phyloP scores from a whole-genome alignment of 2,329 filamentous ascomycete species.

The Graphium sp. region DNA sequence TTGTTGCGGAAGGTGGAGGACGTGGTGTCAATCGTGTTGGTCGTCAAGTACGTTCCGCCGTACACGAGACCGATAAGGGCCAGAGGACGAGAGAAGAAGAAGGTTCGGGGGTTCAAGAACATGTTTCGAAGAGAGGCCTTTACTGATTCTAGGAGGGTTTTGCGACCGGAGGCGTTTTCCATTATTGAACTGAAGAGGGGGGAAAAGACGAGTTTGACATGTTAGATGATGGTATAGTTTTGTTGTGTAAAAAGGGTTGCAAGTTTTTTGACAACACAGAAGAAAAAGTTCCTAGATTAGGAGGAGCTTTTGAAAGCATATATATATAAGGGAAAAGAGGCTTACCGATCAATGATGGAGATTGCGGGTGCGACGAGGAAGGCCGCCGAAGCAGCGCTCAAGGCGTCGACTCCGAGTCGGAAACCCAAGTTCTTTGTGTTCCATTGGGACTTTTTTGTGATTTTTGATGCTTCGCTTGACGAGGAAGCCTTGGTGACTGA shows the following conservation, averaged over 20 bases:
- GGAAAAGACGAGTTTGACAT: conserved; percentile 7
- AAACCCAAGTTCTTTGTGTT: conserved; percentile 58
- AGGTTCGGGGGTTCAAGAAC: conserved; percentile 38
- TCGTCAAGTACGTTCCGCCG: conserved; percentile 76
- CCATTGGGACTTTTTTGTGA: conserved; percentile 27
- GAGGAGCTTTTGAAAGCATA: no score
- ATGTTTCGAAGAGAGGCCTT: conserved; percentile 38
- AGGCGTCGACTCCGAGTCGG: conserved; percentile 50
- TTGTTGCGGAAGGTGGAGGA: conserved; percentile 44
- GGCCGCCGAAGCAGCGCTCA: conserved; percentile 55
- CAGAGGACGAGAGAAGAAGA: conserved; percentile 50
- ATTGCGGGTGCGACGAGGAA: conserved; percentile 69
- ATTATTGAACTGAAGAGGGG: conserved; percentile 45
- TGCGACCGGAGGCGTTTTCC: conserved; percentile 61
- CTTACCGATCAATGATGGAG: conserved; percentile 70
- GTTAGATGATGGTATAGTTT: conserved; percentile 1
- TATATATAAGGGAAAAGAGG: no score
- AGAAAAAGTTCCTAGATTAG: background rate
- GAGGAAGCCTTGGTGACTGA: no score
- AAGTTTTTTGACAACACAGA: no score
- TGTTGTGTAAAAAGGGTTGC: no score
- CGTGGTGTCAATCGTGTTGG: conserved; percentile 72
- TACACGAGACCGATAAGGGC: conserved; percentile 61
- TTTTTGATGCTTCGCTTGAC: background rate
- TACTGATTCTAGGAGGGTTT: conserved; percentile 41